Percentiles rank a stretch among this genome's conserved stretches.
Conservation (phyloP, 2,329 filamentous ascomycete species). For the Berkeleyomyces basicola region DNA sequence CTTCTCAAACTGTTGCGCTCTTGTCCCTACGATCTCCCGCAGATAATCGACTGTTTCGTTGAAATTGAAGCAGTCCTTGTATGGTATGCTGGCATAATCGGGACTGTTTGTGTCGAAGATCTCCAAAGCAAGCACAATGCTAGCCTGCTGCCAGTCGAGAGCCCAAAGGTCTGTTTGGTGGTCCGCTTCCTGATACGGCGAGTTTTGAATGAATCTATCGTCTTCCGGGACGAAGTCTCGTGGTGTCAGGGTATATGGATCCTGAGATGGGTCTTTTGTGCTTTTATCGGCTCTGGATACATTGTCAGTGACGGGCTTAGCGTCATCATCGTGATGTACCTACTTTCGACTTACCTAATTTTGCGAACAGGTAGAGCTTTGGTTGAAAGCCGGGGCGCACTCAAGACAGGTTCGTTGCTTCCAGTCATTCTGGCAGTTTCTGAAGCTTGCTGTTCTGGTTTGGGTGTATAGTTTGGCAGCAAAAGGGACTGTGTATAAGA, state of each 20-base stretch:
- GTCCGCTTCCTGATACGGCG: constrained; percentile 53
- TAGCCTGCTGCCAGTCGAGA: constrained; percentile 45
- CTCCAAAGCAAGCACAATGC: constrained; percentile 57
- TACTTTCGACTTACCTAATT: background rate
- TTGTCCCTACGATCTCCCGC: constrained; percentile 19
- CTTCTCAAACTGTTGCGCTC: constrained; percentile 40
- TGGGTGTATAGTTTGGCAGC: background rate
- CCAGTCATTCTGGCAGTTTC: background rate
- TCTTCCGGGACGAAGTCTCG: constrained; percentile 5
- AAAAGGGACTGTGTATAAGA: background rate
- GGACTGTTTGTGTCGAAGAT: constrained; percentile 42
- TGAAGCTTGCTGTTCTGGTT: background rate
- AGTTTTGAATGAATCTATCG: constrained; percentile 40
- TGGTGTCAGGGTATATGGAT: background rate
- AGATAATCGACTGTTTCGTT: constrained; percentile 41
- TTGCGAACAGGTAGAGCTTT: background rate
- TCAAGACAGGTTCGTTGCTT: background rate
- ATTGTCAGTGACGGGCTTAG: background rate
- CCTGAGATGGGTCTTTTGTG: background rate
- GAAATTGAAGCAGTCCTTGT: constrained; percentile 67
- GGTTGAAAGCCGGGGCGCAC: background rate
- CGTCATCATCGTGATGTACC: too few relatives aligned
- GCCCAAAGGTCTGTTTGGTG: constrained; percentile 59
- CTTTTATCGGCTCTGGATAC: background rate
- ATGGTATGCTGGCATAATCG: constrained; percentile 64